Percentiles rank a stretch among this genome's conserved stretches.
Evolutionary conservation across 2,329 filamentous ascomycete genomes (phyloP).

Genomic region (Purpureocillium lavendulum): DNA sequence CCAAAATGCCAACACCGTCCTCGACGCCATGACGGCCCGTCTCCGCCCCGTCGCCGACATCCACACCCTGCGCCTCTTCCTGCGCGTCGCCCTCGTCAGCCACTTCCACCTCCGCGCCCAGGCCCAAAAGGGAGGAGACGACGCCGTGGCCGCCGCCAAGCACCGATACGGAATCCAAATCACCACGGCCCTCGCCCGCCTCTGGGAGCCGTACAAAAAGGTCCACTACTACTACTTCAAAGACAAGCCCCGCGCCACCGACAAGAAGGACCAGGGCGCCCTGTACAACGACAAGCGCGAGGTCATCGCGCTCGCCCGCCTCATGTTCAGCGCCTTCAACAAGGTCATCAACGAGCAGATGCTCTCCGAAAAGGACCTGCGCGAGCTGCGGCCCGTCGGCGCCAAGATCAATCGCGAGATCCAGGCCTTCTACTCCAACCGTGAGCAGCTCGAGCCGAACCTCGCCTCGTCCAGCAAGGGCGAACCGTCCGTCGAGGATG

Average conservation of each 20-base stretch:
- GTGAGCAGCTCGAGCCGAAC: conserved; percentile 24
- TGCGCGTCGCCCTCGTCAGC: conserved; percentile 44
- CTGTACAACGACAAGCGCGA: conserved; percentile 21
- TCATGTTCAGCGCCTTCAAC: conserved; percentile 37
- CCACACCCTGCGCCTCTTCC: conserved; percentile 42
- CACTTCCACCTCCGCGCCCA: conserved; percentile 28
- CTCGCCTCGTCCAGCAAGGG: conserved; percentile 7
- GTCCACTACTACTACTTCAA: conserved; percentile 28
- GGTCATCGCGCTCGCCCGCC: conserved; percentile 33
- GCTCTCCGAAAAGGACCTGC: conserved; percentile 23
- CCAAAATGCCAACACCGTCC: conserved; percentile 52
- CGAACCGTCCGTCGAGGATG: conserved; percentile 1
- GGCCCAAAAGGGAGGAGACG: conserved; percentile 19
- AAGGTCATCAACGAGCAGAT: conserved; percentile 32
- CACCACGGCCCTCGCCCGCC: conserved; percentile 35
- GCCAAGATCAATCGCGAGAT: conserved; percentile 29
- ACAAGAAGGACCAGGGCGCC: too few relatives aligned
- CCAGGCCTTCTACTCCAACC: conserved; percentile 23
- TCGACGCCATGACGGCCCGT: conserved; percentile 50
- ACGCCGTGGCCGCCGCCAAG: conserved; percentile 28
- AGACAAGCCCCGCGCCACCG: conserved; percentile 6
- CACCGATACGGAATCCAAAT: conserved; percentile 42
- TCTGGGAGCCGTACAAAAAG: conserved; percentile 41
- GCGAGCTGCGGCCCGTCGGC: conserved; percentile 21
- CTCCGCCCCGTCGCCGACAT: conserved; percentile 36